Percentiles rank a stretch among this genome's conserved stretches.
Evolutionary conservation across 2,329 filamentous ascomycete genomes (phyloP).

Genomic region (Colletotrichum cereale): DNA sequence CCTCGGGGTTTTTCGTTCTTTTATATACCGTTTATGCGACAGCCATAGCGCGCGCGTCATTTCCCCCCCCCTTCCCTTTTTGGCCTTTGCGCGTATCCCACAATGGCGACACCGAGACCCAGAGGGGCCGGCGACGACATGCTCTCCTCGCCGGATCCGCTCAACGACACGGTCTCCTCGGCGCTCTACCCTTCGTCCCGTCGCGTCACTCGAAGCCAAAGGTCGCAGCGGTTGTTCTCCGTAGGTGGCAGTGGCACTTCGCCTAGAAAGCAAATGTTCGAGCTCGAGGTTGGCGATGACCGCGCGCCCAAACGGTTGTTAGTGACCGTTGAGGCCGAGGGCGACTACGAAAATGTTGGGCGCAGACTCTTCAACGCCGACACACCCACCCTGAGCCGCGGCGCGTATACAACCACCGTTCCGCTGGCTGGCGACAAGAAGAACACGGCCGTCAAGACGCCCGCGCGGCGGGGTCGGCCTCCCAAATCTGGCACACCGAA

Average conservation of each 20-base stretch:
- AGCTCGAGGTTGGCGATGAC: conserved; percentile 66
- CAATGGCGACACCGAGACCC: conserved; percentile 49
- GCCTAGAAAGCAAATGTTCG: conserved; percentile 68
- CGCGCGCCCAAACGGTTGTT: conserved; percentile 64
- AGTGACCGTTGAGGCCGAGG: conserved; percentile 68
- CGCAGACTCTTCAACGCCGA: conserved; percentile 59
- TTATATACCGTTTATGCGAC: conserved; percentile 18
- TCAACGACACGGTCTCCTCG: conserved; percentile 55
- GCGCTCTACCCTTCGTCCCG: conserved; percentile 51
- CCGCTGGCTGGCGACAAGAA: conserved; percentile 63
- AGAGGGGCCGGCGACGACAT: conserved; percentile 51
- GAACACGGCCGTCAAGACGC: conserved; percentile 52
- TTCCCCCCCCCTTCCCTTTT: neutral
- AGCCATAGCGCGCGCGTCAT: conserved; percentile 23
- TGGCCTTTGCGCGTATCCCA: conserved; percentile 41
- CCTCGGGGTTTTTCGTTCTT: conserved; percentile 9
- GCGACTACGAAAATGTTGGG: conserved; percentile 44
- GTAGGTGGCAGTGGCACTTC: conserved; percentile 52
- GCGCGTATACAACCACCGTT: conserved; percentile 62
- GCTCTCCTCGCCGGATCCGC: conserved; percentile 65
- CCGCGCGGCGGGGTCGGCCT: conserved; percentile 59
- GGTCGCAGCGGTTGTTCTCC: conserved; percentile 54
- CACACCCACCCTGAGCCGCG: conserved; percentile 55
- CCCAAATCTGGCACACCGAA: conserved; percentile 66
- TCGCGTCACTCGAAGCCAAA: conserved; percentile 57